phyloP scores from a whole-genome alignment of 805 yeast species.

The Brettanomyces sp. region DNA sequence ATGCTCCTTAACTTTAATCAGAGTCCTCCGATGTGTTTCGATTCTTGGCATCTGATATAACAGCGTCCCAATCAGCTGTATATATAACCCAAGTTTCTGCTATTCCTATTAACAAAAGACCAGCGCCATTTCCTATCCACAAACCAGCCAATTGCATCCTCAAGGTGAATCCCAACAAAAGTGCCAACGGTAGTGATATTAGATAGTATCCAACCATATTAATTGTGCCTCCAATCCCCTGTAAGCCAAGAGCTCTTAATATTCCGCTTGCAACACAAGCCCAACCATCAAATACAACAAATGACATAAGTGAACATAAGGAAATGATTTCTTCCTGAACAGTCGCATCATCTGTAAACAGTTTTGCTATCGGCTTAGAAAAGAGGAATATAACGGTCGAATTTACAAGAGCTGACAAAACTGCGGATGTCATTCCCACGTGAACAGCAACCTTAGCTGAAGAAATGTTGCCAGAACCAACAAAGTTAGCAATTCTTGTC shows the following conservation, averaged over 20 bases:
- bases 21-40: constrained; percentile 3
- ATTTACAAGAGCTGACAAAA: constrained; percentile 28
- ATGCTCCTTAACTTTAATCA: no score
- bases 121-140: constrained; percentile 69
- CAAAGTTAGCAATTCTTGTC: constrained; percentile 45
- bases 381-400: constrained; percentile 37
- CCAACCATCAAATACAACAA: constrained; percentile 61
- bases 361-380: constrained; percentile 38
- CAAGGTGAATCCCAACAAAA: constrained; percentile 41
- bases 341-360: constrained; percentile 54
- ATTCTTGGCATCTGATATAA: constrained; percentile 25
- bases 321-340: constrained; percentile 44
- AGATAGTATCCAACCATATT: constrained; percentile 65
- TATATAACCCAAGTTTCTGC: constrained; percentile 38
- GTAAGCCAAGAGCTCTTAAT: constrained; percentile 69
- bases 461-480: constrained; percentile 32
- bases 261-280: constrained; percentile 67
- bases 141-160: constrained; percentile 49
- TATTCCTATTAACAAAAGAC: constrained; percentile 45
- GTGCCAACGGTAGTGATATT: constrained; percentile 60
- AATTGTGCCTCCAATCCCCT: constrained; percentile 60
- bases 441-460: constrained; percentile 31
- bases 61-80: constrained; percentile 43
- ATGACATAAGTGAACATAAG: constrained; percentile 57
- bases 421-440: constrained; percentile 29